Base-by-base conservation (phyloP, 164 flowering plant species). In the Umbilicus rupestris region DNA sequence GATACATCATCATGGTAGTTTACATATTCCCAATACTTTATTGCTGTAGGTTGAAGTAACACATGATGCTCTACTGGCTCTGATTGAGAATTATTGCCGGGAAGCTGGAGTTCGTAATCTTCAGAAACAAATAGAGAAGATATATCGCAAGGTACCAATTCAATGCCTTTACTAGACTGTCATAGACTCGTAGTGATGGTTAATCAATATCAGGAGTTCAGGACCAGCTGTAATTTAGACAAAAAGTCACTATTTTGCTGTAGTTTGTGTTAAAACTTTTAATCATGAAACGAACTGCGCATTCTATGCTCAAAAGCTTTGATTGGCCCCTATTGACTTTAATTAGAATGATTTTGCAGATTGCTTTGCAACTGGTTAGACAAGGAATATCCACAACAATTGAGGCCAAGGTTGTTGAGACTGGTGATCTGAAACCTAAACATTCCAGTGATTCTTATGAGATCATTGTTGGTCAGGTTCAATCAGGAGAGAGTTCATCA, bases 51-150 rank as follows among this genome's bases (percentile, higher is more conserved):
- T 91, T 79, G 97, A 95, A 71, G 87, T 92, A 70, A 87, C 94
- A 7, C 90, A 92, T 84, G 83, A 87, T 63, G 99, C 99, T 70
- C 87, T 95, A 75, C 94, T 89, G 74, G 82, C 77, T 47, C 77
- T 95, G 20, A 84, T 95, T 69, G 97, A 92, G 73, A 92, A 78
- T 75, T 95, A 95, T 69, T 92, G 97, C 74, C 78, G 99, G 62
- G 99, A 92, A 81, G 90, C 99, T 50, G 99, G 99, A 17, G 99
- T 95, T n/a, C 76, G 99, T 24, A 95, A 86, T 79, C 89, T 95
- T 39, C 97, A 95, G 52, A 92, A 92, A 74, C 97, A 95, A 19
- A 95, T 95, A 68, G 99, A 92, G 72, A 95, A 95, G 78, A 92
- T 95, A 22, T 95, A 88, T 72, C 88, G 99, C 66, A 95, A 95